Conservation (phyloP, 2,329 filamentous ascomycete genomes). For the Alternaria burnsii region DNA sequence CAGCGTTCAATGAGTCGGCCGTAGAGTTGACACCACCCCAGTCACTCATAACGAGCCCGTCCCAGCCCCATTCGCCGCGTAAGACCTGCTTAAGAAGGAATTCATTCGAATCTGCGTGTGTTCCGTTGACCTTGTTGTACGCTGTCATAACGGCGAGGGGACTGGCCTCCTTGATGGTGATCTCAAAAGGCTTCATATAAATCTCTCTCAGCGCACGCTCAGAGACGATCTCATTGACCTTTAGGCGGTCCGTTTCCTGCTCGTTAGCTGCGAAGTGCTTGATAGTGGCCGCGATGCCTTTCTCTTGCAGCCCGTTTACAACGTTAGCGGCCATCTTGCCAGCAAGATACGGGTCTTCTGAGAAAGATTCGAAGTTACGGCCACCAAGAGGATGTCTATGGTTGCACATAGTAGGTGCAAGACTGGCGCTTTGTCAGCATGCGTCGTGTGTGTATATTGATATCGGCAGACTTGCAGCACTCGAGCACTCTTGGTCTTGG, state of each 20-base stretch:
- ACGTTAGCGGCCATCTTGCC: slow-evolving; percentile 72
- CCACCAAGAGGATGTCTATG: slow-evolving; percentile 82
- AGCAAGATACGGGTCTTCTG: slow-evolving; percentile 73
- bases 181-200: slow-evolving; percentile 69
- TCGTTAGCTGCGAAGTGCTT: slow-evolving; percentile 77
- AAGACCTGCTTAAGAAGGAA: slow-evolving; percentile 72
- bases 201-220: slow-evolving; percentile 67
- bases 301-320: slow-evolving; percentile 68
- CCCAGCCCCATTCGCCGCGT: slow-evolving; percentile 75
- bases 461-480: slow-evolving; percentile 59
- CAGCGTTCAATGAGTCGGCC: slow-evolving; percentile 47
- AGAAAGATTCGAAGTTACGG: slow-evolving; percentile 79
- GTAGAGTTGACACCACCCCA: slow-evolving; percentile 60
- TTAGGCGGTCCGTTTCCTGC: slow-evolving; percentile 75
- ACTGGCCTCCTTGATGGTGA: slow-evolving; percentile 74
- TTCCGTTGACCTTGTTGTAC: slow-evolving; percentile 77
- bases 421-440: slow-evolving; percentile 35
- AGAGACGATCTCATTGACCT: slow-evolving; percentile 57
- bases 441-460: too few species aligned
- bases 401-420: slow-evolving; percentile 81
- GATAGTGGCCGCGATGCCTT: slow-evolving; percentile 73
- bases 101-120: slow-evolving; percentile 71
- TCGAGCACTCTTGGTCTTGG: slow-evolving; percentile 75
- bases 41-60: slow-evolving; percentile 73
- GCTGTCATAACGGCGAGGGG: slow-evolving; percentile 76